A percentile compares a stretch with the other conserved stretches of the same genome.
phyloP scores from a whole-genome alignment of 768 basidiomycete genomes.

The Panellus pusillus region DNA sequence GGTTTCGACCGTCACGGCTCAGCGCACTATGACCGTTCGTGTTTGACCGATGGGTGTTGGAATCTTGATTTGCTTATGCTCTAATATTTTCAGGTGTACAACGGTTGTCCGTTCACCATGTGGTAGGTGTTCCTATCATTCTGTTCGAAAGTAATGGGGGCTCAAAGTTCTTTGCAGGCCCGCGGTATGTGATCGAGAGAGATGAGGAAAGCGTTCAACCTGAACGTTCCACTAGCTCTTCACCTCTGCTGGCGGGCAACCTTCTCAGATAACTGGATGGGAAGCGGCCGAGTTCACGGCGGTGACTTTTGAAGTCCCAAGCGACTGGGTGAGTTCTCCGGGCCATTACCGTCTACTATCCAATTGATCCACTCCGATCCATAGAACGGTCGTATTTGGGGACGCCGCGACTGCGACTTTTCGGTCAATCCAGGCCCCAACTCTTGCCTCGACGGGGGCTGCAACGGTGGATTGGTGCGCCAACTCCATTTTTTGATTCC shows the following conservation, averaged over 20 bases:
- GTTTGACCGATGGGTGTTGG: background rate
- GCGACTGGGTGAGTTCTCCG: slow-evolving; percentile 40
- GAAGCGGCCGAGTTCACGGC: slow-evolving; percentile 20
- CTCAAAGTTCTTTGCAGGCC: slow-evolving; percentile 35
- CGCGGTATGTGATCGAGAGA: slow-evolving; percentile 30
- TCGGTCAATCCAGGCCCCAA: slow-evolving; percentile 36
- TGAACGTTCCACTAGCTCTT: slow-evolving; percentile 19
- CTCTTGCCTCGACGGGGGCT: slow-evolving; percentile 50
- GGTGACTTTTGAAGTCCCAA: slow-evolving; percentile 42
- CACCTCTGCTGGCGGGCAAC: slow-evolving; percentile 10
- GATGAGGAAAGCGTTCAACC: background rate
- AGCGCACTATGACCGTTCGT: slow-evolving; percentile 9
- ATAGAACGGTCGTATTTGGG: slow-evolving; percentile 52
- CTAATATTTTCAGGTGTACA: slow-evolving; percentile 12
- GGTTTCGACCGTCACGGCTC: slow-evolving; percentile 22
- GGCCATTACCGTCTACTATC: background rate
- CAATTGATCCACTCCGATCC: background rate
- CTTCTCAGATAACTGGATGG: slow-evolving; percentile 21
- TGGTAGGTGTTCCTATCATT: slow-evolving; percentile 33
- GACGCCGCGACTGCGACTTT: slow-evolving; percentile 51
- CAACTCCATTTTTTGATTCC: background rate
- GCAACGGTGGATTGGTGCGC: slow-evolving; percentile 46
- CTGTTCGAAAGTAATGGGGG: background rate
- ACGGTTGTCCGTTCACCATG: slow-evolving; percentile 47
- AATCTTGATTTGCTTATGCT: no score